A percentile compares a stretch with the other conserved stretches of the same genome.
Conservation (phyloP, 2,329 filamentous ascomycete species). For the Penicillium paneum region DNA sequence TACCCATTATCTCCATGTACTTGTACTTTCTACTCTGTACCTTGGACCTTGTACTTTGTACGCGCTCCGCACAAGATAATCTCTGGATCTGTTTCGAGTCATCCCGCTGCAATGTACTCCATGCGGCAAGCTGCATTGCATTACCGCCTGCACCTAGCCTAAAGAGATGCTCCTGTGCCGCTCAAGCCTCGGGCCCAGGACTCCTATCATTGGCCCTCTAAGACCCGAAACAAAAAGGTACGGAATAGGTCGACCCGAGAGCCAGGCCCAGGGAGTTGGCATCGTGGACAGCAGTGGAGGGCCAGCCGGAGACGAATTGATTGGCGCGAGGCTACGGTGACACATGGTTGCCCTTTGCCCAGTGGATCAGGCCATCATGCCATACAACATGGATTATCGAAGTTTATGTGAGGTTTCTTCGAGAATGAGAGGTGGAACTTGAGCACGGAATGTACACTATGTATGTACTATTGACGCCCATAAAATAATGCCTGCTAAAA, state of each 20-base stretch:
- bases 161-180: slow-evolving; percentile 12
- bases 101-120: slow-evolving; percentile 16
- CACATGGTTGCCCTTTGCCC: not conserved
- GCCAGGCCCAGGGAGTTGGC: slow-evolving; percentile 10
- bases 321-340: not conserved
- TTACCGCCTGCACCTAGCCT: slow-evolving; percentile 20
- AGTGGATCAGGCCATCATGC: not conserved
- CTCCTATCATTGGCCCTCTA: slow-evolving; percentile 10
- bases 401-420: not conserved
- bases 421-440: not conserved
- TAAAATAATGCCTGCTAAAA: not conserved
- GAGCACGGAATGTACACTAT: not conserved
- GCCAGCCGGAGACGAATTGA: not conserved
- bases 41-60: not conserved
- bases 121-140: slow-evolving; percentile 25
- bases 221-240: not conserved
- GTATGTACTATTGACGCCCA: not conserved
- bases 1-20: not conserved
- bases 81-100: slow-evolving; percentile 6
- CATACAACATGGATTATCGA: not conserved
- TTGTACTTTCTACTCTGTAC: not conserved
- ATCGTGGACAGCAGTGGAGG: not conserved
- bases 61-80: not conserved
- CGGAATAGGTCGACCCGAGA: not conserved
- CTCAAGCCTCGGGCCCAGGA: not conserved